These are phyloP conservation scores for Ambrosiella cleistominuta DNA, from an alignment of 2,329 filamentous ascomycete genomes.

Conservation along the genomic window DNA sequence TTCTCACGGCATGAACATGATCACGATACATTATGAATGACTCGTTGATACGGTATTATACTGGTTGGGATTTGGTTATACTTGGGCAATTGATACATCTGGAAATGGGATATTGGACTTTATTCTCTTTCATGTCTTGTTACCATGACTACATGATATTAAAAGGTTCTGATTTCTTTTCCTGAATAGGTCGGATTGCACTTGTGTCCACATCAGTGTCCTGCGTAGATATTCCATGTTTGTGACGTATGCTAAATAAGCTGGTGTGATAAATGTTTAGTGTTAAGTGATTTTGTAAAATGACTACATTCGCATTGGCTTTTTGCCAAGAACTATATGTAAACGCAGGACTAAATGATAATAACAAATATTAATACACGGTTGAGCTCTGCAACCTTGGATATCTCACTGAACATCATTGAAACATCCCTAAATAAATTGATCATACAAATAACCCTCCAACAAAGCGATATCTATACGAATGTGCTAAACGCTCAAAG, in stretches of 20 bases:
- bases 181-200: neutral
- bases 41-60: neutral
- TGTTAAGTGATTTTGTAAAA: too few relatives aligned
- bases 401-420: neutral
- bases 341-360: neutral
- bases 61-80: neutral
- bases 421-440: neutral
- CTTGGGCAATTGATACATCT: neutral
- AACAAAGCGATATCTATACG: neutral
- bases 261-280: too few relatives aligned
- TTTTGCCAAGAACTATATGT: too few relatives aligned
- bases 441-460: neutral
- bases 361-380: neutral
- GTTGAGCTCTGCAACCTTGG: neutral
- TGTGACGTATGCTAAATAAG: too few relatives aligned
- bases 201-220: neutral
- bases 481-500: too few relatives aligned
- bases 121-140: slow-evolving; percentile 5
- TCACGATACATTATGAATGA: neutral
- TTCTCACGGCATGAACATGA: slow-evolving; percentile 11
- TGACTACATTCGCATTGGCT: too few relatives aligned
- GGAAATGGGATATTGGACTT: slow-evolving; percentile 1
- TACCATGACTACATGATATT: neutral
- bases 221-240: too few relatives aligned
- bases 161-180: neutral